Percentiles rank a stretch among this genome's conserved stretches.
phyloP scores from a whole-genome alignment of 495 filamentous ascomycete genomes.

The Penicillium daleae region DNA sequence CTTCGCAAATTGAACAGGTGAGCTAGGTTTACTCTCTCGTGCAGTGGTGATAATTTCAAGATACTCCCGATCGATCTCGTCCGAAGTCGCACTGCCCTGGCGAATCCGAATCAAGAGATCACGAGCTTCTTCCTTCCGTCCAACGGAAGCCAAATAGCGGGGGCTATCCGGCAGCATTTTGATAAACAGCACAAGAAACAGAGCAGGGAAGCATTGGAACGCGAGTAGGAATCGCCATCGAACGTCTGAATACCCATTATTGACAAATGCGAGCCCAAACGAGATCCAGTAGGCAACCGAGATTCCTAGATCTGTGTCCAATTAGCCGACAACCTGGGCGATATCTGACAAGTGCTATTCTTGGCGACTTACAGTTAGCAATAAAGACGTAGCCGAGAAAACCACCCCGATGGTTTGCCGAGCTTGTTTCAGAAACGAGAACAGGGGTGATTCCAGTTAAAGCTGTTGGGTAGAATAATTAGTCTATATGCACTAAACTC shows the following conservation, averaged over 20 bases:
- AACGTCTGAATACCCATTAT: slow-evolving; percentile 53
- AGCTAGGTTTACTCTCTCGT: slow-evolving; percentile 37
- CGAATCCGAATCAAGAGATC: slow-evolving; percentile 39
- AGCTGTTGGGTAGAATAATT: slow-evolving; percentile 23
- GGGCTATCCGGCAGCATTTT: slow-evolving; percentile 55
- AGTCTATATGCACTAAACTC: not conserved
- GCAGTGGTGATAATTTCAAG: slow-evolving; percentile 43
- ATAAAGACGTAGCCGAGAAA: slow-evolving; percentile 58
- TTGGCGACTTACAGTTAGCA: slow-evolving; percentile 46
- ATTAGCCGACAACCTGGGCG: slow-evolving; percentile 7
- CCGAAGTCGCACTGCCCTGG: slow-evolving; percentile 20
- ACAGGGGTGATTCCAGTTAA: slow-evolving; percentile 57
- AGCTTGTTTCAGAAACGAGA: slow-evolving; percentile 54
- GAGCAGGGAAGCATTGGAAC: slow-evolving; percentile 57
- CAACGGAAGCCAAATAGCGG: slow-evolving; percentile 46
- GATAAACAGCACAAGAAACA: slow-evolving; percentile 53
- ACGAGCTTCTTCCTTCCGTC: slow-evolving; percentile 43
- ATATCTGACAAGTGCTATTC: not conserved
- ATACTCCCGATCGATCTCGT: slow-evolving; percentile 44
- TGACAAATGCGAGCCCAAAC: slow-evolving; percentile 58
- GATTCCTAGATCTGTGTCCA: slow-evolving; percentile 55
- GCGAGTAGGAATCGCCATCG: slow-evolving; percentile 60
- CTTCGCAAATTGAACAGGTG: slow-evolving; percentile 43
- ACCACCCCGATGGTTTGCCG: slow-evolving; percentile 49
- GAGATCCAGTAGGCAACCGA: slow-evolving; percentile 66